A percentile compares a stretch with the other conserved stretches of the same genome.
phyloP scores from a whole-genome alignment of 2,329 filamentous ascomycete genomes.

The Cryoendolithus antarcticus region DNA sequence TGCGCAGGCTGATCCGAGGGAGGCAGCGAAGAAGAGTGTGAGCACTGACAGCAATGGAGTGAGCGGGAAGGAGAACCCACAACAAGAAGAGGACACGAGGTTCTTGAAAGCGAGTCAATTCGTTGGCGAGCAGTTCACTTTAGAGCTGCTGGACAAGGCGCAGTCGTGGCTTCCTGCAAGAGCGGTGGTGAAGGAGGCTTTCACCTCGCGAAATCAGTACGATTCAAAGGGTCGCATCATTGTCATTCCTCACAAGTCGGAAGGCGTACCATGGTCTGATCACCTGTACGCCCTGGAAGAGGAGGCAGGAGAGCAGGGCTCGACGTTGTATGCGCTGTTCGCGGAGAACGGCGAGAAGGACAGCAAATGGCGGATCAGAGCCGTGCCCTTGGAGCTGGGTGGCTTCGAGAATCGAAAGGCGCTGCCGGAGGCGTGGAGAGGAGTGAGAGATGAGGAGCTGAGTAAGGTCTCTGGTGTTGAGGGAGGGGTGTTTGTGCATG shows the following conservation, averaged over 20 bases:
- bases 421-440: constrained; percentile 82
- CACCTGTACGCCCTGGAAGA: constrained; percentile 82
- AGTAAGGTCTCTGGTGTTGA: constrained; percentile 56
- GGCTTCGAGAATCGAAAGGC: constrained; percentile 89
- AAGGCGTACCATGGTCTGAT: constrained; percentile 88
- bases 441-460: constrained; percentile 74
- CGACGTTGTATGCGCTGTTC: constrained; percentile 80
- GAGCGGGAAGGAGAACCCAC: constrained; percentile 30
- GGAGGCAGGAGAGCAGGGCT: constrained; percentile 33
- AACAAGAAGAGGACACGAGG: constrained; percentile 65
- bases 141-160: constrained; percentile 64
- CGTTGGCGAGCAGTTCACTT: constrained; percentile 79
- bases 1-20: constrained; percentile 25
- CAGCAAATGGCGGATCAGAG: constrained; percentile 86
- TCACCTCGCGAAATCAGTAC: constrained; percentile 52
- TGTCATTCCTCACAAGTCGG: constrained; percentile 50
- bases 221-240: constrained; percentile 69
- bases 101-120: constrained; percentile 68
- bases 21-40: constrained; percentile 9
- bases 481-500: constrained; percentile 85
- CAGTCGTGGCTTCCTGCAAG: constrained; percentile 79
- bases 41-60: constrained; percentile 9
- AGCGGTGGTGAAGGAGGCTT: constrained; percentile 63
- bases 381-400: constrained; percentile 71
- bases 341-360: constrained; percentile 64